A percentile compares a stretch with the other conserved stretches of the same genome.
Evolutionary conservation across 163 green algal species (phyloP).

Genomic region (Prototheca wickerhamii): DNA sequence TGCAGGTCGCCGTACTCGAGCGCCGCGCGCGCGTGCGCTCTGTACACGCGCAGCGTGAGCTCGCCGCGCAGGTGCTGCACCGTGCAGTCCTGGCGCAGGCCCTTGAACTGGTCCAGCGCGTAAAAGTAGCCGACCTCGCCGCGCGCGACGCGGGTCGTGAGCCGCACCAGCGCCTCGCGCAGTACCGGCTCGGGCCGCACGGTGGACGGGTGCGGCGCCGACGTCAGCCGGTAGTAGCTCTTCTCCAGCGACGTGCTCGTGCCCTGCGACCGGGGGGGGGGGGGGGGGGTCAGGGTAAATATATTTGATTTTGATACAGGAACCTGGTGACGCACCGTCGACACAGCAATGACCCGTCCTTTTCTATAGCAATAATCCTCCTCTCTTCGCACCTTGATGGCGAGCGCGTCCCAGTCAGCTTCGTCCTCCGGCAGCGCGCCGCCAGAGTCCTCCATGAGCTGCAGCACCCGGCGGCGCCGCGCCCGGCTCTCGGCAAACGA

Average conservation of each 20-base stretch:
- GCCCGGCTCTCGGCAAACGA: neutral
- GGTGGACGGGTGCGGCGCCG: conserved; percentile 51
- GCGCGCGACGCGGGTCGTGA: conserved; percentile 45
- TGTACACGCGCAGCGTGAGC: conserved; percentile 59
- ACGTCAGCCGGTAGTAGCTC: conserved; percentile 81
- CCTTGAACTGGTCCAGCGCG: conserved; percentile 82
- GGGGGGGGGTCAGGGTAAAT: no score
- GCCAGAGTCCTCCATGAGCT: conserved; percentile 9
- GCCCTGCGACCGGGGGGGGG: no score
- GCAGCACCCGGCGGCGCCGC: conserved; percentile 9
- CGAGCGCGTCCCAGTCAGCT: conserved; percentile 31
- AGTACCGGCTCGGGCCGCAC: conserved; percentile 71
- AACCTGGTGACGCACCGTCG: neutral
- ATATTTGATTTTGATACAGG: no score
- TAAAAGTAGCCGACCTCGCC: conserved; percentile 61
- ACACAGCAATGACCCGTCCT: neutral
- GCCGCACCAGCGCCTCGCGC: conserved; percentile 40
- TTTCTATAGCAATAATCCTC: neutral
- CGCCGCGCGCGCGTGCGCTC: conserved; percentile 63
- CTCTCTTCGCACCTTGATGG: conserved; percentile 26
- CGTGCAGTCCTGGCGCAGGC: conserved; percentile 82
- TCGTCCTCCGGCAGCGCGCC: conserved; percentile 19
- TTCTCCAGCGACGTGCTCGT: conserved; percentile 72
- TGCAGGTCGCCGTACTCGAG: conserved; percentile 79
- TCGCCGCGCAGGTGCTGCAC: conserved; percentile 71